Evolutionary conservation across 805 yeast species (phyloP).

Genomic region (Spathaspora arborariae): DNA sequence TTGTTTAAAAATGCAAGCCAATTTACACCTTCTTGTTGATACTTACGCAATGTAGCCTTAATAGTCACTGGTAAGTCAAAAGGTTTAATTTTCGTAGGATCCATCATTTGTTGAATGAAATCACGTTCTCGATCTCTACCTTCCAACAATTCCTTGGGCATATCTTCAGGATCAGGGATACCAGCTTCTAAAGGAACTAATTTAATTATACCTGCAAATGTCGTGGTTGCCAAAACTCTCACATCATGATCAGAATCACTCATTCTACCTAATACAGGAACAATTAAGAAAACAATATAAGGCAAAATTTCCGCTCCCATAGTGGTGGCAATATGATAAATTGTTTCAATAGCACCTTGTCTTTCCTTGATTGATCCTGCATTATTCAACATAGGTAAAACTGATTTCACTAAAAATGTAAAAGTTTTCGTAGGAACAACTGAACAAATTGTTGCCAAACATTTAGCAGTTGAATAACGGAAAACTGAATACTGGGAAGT

Average conservation of each 20-base stretch:
- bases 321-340: constrained; percentile 76
- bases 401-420: constrained; percentile 69
- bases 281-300: constrained; percentile 90
- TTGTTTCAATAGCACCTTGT: constrained; percentile 91
- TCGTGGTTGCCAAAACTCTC: constrained; percentile 87
- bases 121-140: constrained; percentile 94
- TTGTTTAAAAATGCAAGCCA: constrained; percentile 96
- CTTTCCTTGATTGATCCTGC: constrained; percentile 67
- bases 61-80: constrained; percentile 88
- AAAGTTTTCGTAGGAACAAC: constrained; percentile 67
- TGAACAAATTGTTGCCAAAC: constrained; percentile 75
- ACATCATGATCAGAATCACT: constrained; percentile 89
- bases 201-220: constrained; percentile 94
- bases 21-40: constrained; percentile 97
- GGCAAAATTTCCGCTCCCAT: constrained; percentile 92
- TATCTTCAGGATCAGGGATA: constrained; percentile 88
- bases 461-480: constrained; percentile 86
- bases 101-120: constrained; percentile 97
- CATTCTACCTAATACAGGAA: constrained; percentile 96
- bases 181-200: constrained; percentile 97
- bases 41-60: constrained; percentile 87
- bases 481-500: constrained; percentile 75
- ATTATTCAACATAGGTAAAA: constrained; percentile 78
- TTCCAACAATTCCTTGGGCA: constrained; percentile 76
- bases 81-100: constrained; percentile 83